Conservation (phyloP, 208 protist genomes). For the Ichthyophonus hoferi region DNA sequence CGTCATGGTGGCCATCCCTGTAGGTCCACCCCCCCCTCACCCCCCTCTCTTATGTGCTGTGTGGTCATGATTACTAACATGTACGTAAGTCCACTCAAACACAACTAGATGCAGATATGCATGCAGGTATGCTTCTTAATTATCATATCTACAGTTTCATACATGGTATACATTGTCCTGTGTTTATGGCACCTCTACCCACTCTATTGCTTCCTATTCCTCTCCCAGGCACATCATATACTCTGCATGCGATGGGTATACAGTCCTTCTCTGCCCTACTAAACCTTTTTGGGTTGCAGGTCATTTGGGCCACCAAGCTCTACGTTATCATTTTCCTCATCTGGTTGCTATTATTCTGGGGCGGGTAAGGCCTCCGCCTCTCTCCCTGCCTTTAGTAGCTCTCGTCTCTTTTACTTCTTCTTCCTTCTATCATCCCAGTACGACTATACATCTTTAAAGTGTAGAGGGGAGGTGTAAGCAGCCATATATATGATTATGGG, state of each 20-base stretch:
- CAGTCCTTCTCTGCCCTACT: no score
- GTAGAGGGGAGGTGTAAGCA: no score
- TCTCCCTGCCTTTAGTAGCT: background rate
- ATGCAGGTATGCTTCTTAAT: background rate
- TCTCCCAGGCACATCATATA: no score
- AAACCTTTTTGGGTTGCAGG: background rate
- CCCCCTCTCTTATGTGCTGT: no score
- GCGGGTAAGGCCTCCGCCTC: slow-evolving; percentile 4
- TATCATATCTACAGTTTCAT: no score
- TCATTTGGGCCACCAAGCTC: background rate
- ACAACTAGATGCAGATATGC: background rate
- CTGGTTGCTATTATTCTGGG: slow-evolving; percentile 19
- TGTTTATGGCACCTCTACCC: no score
- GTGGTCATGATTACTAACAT: no score
- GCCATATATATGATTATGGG: no score
- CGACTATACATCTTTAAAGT: no score
- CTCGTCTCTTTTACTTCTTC: background rate
- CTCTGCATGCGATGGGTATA: no score
- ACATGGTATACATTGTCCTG: no score
- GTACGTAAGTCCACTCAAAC: background rate
- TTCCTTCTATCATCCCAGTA: background rate
- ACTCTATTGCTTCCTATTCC: no score
- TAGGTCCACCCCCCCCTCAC: background rate
- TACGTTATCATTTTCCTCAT: slow-evolving; percentile 10
- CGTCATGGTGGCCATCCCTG: background rate